Base-by-base conservation (phyloP, 192 early-diverging fungal genomes). In the Gonapodya prolifera region DNA sequence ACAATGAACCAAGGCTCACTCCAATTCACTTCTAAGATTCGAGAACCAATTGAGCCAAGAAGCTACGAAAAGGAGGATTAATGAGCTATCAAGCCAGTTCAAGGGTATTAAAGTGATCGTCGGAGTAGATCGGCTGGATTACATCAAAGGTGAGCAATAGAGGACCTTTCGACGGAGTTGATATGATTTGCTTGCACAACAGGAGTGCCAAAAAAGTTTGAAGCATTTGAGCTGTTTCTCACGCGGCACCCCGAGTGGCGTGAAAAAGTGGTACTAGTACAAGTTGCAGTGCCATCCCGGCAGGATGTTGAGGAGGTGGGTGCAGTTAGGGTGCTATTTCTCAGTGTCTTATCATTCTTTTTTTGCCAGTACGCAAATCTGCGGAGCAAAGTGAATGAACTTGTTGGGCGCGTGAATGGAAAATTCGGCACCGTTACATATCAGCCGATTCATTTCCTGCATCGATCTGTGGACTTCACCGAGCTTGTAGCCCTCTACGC, bases 321-420 rank as follows among this genome's bases (percentile, higher is more conserved):
- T 61, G 23, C 45, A 16, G 8, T 16, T 23, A 61, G 23, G 45
- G 23, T 23, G 23, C 8, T 61, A 16, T 61, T 61, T 8, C 45
- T 61, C 45, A 16, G 45, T 16, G 8, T 61, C 45, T 23, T 61
- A 16, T 61, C 8, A 61, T 61, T 61, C 45, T 8, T 8, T 23
- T 61, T 61, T 8, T 23, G 8, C 23, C 45, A 61, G 86, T 99
- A 99, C 83, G 92, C 95, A 81, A 92, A 95, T 77, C 86, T 99
- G 75, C 92, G 95, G 28, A 86, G 88, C 18, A 93, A 90, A 70
- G 97, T 99, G 77, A 96, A 99, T 84, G 96, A 97, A 83, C 86
- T 99, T 34, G 98, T 99, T 18, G 97, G 97, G 28, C 88, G 95
- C 34, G 97, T 99, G 80, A 99, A 99, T 84, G 98, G 98, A 23